A percentile compares a stretch with the other conserved stretches of the same genome.
phyloP scores from a whole-genome alignment of 2,329 filamentous ascomycete species.

The Diaporthe australafricana region DNA sequence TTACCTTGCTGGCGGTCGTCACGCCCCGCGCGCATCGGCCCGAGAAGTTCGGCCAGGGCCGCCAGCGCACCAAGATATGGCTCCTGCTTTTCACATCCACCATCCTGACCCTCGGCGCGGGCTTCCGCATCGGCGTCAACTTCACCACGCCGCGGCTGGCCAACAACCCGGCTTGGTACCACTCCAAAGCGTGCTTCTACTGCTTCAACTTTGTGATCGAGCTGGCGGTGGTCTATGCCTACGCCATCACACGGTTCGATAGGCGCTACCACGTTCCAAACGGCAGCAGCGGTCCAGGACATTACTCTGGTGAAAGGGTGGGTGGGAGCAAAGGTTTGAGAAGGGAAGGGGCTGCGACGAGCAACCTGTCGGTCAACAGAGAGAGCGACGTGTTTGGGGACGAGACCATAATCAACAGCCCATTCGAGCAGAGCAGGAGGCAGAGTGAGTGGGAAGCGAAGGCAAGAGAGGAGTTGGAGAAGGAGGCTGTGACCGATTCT shows the following conservation, averaged over 20 bases:
- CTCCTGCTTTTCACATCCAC: constrained; percentile 70
- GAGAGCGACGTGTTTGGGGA: constrained; percentile 42
- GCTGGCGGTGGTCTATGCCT: constrained; percentile 75
- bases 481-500: not conserved
- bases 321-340: not conserved
- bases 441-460: constrained; percentile 34
- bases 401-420: constrained; percentile 22
- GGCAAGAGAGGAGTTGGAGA: constrained; percentile 30
- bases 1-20: constrained; percentile 62
- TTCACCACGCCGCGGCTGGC: constrained; percentile 62
- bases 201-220: constrained; percentile 83
- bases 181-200: constrained; percentile 81
- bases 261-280: constrained; percentile 71
- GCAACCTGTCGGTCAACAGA: constrained; percentile 38
- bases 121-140: constrained; percentile 72
- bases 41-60: constrained; percentile 75
- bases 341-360: not conserved
- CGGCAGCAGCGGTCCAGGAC: constrained; percentile 38
- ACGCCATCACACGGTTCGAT: constrained; percentile 77
- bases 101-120: constrained; percentile 76
- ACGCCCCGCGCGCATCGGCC: constrained; percentile 51
- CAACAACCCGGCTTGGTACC: constrained; percentile 74
- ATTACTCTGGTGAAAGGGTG: constrained; percentile 32
- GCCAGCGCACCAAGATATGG: constrained; percentile 73
- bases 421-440: not conserved